phyloP scores from a whole-genome alignment of 768 basidiomycete genomes.

The Boletus pseudo-olivaceus region DNA sequence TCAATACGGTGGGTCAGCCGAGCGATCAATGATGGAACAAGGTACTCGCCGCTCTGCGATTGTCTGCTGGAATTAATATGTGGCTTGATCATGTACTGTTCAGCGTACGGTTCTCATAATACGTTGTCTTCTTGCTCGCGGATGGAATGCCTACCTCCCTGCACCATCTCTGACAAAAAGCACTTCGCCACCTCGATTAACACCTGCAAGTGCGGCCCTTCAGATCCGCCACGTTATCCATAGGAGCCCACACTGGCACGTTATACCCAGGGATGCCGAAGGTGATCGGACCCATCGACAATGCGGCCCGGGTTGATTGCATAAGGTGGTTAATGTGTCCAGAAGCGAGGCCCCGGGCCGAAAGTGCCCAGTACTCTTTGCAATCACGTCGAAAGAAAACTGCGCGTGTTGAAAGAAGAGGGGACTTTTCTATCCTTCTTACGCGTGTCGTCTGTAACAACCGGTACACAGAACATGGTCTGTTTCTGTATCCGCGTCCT shows the following conservation, averaged over 20 bases:
- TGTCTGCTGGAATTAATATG: neutral
- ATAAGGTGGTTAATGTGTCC: neutral
- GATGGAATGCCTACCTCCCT: neutral
- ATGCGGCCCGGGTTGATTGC: neutral
- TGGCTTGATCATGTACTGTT: neutral
- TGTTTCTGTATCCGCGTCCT: neutral
- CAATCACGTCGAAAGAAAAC: neutral
- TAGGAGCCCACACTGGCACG: neutral
- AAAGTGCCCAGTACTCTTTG: neutral
- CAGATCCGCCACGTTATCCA: neutral
- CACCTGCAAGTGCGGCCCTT: neutral
- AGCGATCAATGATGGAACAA: conserved; percentile 2
- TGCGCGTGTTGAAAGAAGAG: neutral
- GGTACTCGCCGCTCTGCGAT: neutral
- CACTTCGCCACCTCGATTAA: neutral
- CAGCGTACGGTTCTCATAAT: neutral
- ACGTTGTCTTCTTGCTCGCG: neutral
- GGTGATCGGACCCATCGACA: neutral
- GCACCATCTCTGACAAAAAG: neutral
- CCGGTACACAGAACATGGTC: neutral
- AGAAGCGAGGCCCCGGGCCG: neutral
- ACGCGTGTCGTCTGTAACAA: neutral
- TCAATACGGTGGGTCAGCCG: neutral
- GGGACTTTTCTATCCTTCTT: neutral
- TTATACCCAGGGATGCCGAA: neutral